Conservation (phyloP, 257 asterid genomes). For the Penstemon barbatus region DNA sequence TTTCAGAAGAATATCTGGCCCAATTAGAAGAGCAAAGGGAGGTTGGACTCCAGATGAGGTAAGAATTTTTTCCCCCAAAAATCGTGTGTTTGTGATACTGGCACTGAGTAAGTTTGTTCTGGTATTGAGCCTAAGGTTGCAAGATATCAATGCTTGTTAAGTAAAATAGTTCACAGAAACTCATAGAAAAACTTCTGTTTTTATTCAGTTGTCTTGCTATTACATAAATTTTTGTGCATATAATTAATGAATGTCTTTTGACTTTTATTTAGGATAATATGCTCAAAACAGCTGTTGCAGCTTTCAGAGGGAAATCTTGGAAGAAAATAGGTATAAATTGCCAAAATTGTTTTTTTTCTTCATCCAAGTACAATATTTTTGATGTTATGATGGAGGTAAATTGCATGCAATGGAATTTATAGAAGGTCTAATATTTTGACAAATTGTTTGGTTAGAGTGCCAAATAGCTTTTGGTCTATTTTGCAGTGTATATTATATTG, state of each 20-base stretch:
- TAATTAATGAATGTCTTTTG: background rate
- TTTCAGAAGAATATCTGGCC: constrained; percentile 91
- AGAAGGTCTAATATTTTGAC: background rate
- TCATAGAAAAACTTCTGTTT: background rate
- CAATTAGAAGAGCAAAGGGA: constrained; percentile 98
- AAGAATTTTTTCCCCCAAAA: constrained; percentile 21
- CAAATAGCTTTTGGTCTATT: background rate
- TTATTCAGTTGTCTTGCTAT: constrained; percentile 4
- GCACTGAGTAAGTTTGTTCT: background rate
- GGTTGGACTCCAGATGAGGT: constrained; percentile 99
- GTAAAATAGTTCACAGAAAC: constrained; percentile 7
- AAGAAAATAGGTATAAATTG: constrained; percentile 84
- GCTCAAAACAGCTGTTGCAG: constrained; percentile 72
- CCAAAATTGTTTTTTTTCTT: constrained; percentile 20
- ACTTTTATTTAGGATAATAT: constrained; percentile 72
- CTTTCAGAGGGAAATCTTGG: constrained; percentile 90
- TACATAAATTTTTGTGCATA: constrained; percentile 10
- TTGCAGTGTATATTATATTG: background rate
- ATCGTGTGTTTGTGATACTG: constrained; percentile 22
- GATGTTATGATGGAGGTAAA: background rate
- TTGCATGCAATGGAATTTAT: constrained; percentile 13
- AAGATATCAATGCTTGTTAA: constrained; percentile 15
- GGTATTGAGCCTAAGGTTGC: constrained; percentile 20
- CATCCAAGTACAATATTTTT: background rate
- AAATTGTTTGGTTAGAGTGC: background rate